phyloP scores from a whole-genome alignment of 257 asterid genomes.

The Capsicum chinense region DNA sequence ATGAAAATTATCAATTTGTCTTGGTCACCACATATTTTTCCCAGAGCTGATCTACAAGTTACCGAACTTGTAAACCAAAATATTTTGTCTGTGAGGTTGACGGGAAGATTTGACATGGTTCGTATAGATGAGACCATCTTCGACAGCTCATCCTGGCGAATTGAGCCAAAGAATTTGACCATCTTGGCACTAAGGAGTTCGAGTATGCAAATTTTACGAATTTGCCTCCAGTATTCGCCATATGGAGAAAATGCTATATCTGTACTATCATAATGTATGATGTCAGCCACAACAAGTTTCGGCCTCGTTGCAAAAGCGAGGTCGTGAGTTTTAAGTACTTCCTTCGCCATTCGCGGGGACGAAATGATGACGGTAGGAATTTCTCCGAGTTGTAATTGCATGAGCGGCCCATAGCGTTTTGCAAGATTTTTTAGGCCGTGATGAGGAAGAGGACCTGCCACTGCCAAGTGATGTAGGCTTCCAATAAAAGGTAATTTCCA shows the following conservation, averaged over 20 bases:
- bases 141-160: constrained; percentile 30
- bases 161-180: constrained; percentile 25
- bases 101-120: not conserved
- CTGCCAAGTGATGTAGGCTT: constrained; percentile 32
- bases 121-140: not conserved
- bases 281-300: constrained; percentile 13
- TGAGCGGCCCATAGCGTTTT: constrained; percentile 28
- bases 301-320: constrained; percentile 31
- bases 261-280: not conserved
- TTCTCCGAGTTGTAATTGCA: constrained; percentile 36
- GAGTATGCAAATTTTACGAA: constrained; percentile 33
- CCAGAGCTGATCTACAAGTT: constrained; percentile 26
- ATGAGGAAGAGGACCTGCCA: constrained; percentile 27
- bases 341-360: constrained; percentile 29
- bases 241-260: constrained; percentile 29
- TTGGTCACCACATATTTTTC: constrained; percentile 22
- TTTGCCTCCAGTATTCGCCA: constrained; percentile 31
- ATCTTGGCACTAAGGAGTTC: constrained; percentile 36
- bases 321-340: constrained; percentile 34
- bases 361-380: constrained; percentile 34
- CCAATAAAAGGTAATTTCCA: constrained; percentile 36
- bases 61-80: constrained; percentile 26
- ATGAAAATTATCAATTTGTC: constrained; percentile 10
- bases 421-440: constrained; percentile 27
- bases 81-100: constrained; percentile 3